Conservation (phyloP, 768 basidiomycete species). For the Ephemerocybe angulata region DNA sequence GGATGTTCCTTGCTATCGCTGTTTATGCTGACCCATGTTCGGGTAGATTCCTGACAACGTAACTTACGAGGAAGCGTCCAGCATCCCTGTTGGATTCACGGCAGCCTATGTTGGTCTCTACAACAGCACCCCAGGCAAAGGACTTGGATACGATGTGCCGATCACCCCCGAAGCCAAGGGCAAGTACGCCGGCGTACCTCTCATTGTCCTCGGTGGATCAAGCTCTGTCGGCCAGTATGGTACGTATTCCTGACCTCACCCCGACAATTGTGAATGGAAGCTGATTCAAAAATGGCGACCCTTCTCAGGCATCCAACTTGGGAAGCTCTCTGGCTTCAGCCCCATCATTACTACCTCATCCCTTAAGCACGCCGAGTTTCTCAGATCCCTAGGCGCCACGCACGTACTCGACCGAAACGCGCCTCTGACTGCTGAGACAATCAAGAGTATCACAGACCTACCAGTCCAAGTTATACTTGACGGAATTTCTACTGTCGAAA, state of each 20-base stretch:
- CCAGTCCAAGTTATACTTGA: conserved; percentile 24
- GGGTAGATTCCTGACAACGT: conserved; percentile 44
- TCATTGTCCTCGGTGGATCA: conserved; percentile 28
- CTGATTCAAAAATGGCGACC: too few species aligned
- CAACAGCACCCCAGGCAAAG: conserved; percentile 24
- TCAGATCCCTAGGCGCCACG: conserved; percentile 42
- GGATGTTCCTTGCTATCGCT: conserved; percentile 41
- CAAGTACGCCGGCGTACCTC: conserved; percentile 28
- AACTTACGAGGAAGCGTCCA: conserved; percentile 46
- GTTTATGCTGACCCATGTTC: conserved; percentile 48
- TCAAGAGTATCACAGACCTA: conserved; percentile 15
- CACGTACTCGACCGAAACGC: conserved; percentile 32
- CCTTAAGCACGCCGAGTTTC: conserved; percentile 20
- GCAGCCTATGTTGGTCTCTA: conserved; percentile 52
- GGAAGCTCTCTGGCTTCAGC: conserved; percentile 32
- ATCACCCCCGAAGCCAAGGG: conserved; percentile 20
- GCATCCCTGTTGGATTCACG: conserved; percentile 48
- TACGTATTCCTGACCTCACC: neutral
- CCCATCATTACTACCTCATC: conserved; percentile 40
- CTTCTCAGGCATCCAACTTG: conserved; percentile 37
- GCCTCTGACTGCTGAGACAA: neutral
- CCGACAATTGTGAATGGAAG: neutral
- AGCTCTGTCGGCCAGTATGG: conserved; percentile 28
- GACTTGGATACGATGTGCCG: conserved; percentile 23
- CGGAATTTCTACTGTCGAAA: conserved; percentile 18